These are phyloP conservation scores for Psilocybe sp. DNA, from an alignment of 768 basidiomycete genomes.

Conservation along the genomic window DNA sequence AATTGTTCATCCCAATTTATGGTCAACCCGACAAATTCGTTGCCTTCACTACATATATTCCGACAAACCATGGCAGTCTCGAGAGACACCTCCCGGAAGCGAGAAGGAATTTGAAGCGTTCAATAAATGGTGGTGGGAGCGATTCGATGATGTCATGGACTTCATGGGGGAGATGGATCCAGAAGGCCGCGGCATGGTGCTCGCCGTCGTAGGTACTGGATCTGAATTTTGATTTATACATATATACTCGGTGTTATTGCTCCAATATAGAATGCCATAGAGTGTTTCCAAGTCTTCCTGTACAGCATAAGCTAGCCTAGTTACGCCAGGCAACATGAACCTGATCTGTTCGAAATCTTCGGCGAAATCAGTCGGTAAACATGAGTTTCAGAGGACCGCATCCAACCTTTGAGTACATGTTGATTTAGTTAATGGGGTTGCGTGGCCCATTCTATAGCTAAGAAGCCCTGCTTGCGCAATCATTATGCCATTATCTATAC, in stretches of 20 bases:
- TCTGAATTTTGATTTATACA: conserved; percentile 17
- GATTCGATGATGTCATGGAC: conserved; percentile 44
- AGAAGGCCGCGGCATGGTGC: conserved; percentile 49
- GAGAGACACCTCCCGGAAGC: conserved; percentile 35
- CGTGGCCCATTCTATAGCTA: conserved; percentile 85
- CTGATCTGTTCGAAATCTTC: conserved; percentile 91
- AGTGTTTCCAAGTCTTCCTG: too few species aligned
- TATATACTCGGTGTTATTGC: background rate
- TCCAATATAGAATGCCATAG: too few species aligned
- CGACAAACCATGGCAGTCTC: conserved; percentile 83
- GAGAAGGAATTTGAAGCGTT: conserved; percentile 45
- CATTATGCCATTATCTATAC: conserved; percentile 99
- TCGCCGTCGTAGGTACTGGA: conserved; percentile 42
- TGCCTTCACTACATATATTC: conserved; percentile 85
- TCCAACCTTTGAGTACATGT: conserved; percentile 87
- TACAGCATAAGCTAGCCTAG: conserved; percentile 16
- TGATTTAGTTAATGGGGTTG: conserved; percentile 74
- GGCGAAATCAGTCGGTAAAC: background rate
- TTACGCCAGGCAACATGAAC: conserved; percentile 90
- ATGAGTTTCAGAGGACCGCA: conserved; percentile 1
- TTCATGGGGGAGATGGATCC: conserved; percentile 43
- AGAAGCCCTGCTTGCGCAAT: conserved; percentile 97
- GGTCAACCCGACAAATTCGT: conserved; percentile 83
- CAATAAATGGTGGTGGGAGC: conserved; percentile 82
- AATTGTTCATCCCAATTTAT: conserved; percentile 65